Evolutionary conservation across 2,329 filamentous ascomycete species (phyloP).

Genomic region (Stenocarpella maydis): DNA sequence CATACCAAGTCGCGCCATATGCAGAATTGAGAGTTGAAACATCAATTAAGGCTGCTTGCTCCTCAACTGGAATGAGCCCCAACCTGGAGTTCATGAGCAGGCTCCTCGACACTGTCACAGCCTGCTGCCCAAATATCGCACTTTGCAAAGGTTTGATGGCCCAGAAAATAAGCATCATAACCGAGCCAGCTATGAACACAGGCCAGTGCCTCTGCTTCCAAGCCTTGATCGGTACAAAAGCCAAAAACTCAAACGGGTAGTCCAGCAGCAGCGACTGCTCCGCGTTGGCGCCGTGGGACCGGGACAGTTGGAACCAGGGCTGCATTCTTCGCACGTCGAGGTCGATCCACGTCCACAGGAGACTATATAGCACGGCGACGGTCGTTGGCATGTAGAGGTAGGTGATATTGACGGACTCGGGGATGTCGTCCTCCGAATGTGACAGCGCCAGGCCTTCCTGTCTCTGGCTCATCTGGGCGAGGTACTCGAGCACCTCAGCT

Average conservation of each 20-base stretch:
- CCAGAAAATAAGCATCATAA: conserved; percentile 63
- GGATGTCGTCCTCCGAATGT: conserved; percentile 42
- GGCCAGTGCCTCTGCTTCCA: conserved; percentile 58
- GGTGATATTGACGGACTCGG: conserved; percentile 45
- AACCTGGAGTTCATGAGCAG: conserved; percentile 28
- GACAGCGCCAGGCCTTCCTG: conserved; percentile 52
- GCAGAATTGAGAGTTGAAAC: conserved; percentile 52
- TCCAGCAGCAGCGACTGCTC: conserved; percentile 58
- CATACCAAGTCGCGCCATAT: conserved; percentile 55
- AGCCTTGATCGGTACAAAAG: conserved; percentile 44
- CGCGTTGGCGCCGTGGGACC: conserved; percentile 50
- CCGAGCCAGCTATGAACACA: conserved; percentile 55
- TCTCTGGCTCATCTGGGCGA: conserved; percentile 50
- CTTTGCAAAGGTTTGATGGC: conserved; percentile 62
- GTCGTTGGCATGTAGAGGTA: conserved; percentile 65
- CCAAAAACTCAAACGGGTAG: conserved; percentile 57
- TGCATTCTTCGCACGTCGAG: conserved; percentile 66
- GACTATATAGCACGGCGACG: conserved; percentile 61
- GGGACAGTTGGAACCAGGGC: conserved; percentile 66
- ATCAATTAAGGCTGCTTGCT: conserved; percentile 42
- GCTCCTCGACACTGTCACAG: conserved; percentile 39
- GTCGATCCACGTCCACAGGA: conserved; percentile 68
- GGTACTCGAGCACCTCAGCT: conserved; percentile 53
- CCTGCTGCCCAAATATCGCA: conserved; percentile 57
- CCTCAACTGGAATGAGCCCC: conserved; percentile 35